Evolutionary conservation across 176 grass and related monocot species (phyloP).

Genomic region (Elymus sibiricus): DNA sequence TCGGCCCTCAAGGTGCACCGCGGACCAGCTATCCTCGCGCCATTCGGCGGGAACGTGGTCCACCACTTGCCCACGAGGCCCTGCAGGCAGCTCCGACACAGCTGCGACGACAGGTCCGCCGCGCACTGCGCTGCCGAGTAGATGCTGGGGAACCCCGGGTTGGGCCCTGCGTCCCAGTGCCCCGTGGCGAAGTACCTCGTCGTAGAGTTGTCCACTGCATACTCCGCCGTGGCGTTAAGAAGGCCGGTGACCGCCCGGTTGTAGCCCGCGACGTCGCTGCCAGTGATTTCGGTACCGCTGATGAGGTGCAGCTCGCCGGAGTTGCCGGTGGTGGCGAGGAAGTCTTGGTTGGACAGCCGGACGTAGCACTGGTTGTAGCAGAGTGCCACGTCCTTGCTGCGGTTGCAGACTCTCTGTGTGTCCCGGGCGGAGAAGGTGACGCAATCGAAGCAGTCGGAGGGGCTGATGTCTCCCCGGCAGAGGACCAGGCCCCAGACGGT

Average conservation of each 20-base stretch:
- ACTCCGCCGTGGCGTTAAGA: constrained; percentile 6
- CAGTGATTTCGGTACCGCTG: neutral
- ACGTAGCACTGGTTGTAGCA: too few species aligned
- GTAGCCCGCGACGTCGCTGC: neutral
- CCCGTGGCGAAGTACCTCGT: constrained; percentile 37
- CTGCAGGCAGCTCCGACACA: neutral
- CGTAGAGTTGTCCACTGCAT: constrained; percentile 18
- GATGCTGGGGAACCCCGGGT: neutral
- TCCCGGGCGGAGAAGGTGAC: too few species aligned
- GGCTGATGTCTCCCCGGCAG: too few species aligned
- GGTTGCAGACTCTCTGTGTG: too few species aligned
- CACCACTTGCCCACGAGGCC: neutral
- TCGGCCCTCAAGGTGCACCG: constrained; percentile 44
- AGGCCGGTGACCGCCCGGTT: neutral
- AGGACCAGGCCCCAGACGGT: too few species aligned
- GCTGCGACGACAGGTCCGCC: neutral
- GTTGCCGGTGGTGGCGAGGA: neutral
- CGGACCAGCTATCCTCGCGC: constrained; percentile 28
- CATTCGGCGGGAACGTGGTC: neutral
- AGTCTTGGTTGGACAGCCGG: too few species aligned
- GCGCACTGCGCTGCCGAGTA: neutral
- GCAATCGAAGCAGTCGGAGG: too few species aligned
- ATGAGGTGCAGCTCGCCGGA: neutral
- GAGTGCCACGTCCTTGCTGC: too few species aligned
- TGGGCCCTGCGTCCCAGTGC: constrained; percentile 5